Percentiles rank a stretch among this genome's conserved stretches.
Evolutionary conservation across 2,329 filamentous ascomycete genomes (phyloP).

Genomic region (Beauveria brongniartii): DNA sequence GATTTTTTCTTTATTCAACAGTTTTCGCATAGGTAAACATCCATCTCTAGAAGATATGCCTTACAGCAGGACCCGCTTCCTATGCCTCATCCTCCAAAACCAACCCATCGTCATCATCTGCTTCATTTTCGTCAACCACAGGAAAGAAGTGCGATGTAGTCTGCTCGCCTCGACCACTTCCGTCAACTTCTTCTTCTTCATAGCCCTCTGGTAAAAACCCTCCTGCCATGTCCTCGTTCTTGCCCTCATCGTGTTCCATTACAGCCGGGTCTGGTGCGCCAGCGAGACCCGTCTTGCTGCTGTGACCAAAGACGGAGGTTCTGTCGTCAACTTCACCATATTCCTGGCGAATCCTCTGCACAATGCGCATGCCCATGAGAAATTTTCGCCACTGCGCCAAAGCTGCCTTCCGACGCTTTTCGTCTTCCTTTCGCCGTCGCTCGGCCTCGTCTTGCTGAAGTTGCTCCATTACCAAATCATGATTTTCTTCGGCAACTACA

Average conservation of each 20-base stretch:
- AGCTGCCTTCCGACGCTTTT: constrained; percentile 68
- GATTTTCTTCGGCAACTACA: constrained; percentile 75
- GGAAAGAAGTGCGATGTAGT: constrained; percentile 42
- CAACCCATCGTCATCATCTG: constrained; percentile 21
- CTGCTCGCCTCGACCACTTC: constrained; percentile 21
- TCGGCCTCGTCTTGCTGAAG: constrained; percentile 73
- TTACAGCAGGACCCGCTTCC: too few relatives aligned
- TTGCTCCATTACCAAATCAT: constrained; percentile 65
- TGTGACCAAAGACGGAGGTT: constrained; percentile 48
- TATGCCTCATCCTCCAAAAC: constrained; percentile 9
- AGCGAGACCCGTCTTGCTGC: constrained; percentile 17
- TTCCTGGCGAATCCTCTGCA: constrained; percentile 66
- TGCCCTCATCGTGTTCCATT: constrained; percentile 9
- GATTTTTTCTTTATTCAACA: too few relatives aligned
- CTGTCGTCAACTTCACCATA: constrained; percentile 57
- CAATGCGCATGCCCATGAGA: constrained; percentile 74
- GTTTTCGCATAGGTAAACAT: too few relatives aligned
- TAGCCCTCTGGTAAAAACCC: constrained; percentile 54
- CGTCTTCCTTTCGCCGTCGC: constrained; percentile 67
- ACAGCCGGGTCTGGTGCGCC: constrained; percentile 16
- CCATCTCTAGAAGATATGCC: too few relatives aligned
- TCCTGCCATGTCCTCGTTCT: constrained; percentile 47
- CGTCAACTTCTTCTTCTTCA: constrained; percentile 35
- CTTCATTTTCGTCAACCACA: constrained; percentile 35
- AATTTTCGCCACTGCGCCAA: constrained; percentile 80